Base-by-base conservation (phyloP, 441 rosid genomes). In the Biscutella auriculata region DNA sequence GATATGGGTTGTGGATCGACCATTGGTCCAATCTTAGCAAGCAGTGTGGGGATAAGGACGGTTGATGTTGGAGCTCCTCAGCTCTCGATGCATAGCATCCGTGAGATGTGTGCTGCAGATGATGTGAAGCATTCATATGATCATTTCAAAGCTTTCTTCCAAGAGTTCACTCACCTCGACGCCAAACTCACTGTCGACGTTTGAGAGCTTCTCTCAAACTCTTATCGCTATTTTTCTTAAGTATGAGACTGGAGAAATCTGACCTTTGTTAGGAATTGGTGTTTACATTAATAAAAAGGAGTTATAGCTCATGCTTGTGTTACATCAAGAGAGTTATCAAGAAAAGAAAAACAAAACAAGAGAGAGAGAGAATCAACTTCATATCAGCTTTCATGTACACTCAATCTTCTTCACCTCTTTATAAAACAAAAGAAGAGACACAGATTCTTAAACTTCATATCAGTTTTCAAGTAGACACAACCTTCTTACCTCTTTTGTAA, bases 1-100 rank as follows among this genome's bases (percentile, higher is more conserved):
- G 96, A 90, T 77, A 82, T 90, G 90, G 71, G 72, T 4, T 94
- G 99, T 1, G 99, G 97, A 28, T 90, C 99, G 9, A 94, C 99
- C 65, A 94, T 90, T 5, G 96, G 99, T 47, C 99, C 97, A 3
- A 94, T 94, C 62, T 66, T 94, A 36, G 95, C 97, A 13, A 90
- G 99, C 52, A 91, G 95, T 9, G 85, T 85, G 33, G 97, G 99
- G 55, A 87, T 94, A 70, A 89, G 97, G 7, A 85, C 99, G 0
- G 96, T 94, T 33, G 99, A 90, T 62, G 93, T 94, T 0, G 99
- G 97, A 26, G 96, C 97, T 23, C 97, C 97, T 0, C 97, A 90
- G 59, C 76, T 90, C 47, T 90, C 97, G 0, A 90, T 94, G 99
- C 97, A 94, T 73, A 90, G 99, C 69, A 90, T 90, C 56, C 76